Evolutionary conservation across 2,329 filamentous ascomycete species (phyloP).

Genomic region (Claviceps citrina): DNA sequence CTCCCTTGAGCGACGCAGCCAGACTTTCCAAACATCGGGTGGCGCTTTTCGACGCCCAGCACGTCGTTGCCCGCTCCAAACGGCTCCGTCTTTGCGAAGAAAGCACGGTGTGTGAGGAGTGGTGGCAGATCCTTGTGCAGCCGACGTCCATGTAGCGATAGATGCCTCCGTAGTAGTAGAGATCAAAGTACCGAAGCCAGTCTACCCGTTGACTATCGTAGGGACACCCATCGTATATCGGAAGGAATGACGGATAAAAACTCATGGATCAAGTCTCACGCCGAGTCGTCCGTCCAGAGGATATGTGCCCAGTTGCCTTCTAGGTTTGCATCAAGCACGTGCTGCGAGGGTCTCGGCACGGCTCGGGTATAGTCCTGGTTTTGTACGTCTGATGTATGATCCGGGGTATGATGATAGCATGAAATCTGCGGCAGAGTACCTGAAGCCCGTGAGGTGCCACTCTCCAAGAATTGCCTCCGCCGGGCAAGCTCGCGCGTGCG

Average conservation of each 20-base stretch:
- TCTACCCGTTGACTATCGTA: conserved; percentile 68
- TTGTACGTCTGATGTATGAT: conserved; percentile 5
- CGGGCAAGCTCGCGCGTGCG: too few relatives aligned
- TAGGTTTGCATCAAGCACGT: background rate
- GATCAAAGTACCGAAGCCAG: conserved; percentile 63
- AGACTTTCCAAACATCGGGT: background rate
- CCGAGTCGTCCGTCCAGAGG: conserved; percentile 61
- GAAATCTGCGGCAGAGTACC: too few relatives aligned
- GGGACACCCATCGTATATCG: conserved; percentile 57
- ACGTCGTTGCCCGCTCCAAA: conserved; percentile 1
- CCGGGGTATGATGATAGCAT: conserved; percentile 1
- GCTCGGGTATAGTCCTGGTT: background rate
- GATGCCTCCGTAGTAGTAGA: conserved; percentile 62
- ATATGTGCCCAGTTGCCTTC: background rate
- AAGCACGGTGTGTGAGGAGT: background rate
- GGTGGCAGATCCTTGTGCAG: conserved; percentile 1
- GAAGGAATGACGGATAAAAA: conserved; percentile 65
- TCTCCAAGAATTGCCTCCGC: too few relatives aligned
- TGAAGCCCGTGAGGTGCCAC: background rate
- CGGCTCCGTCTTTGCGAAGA: conserved; percentile 1
- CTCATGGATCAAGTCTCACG: conserved; percentile 55
- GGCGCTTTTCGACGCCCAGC: background rate
- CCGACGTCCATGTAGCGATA: conserved; percentile 58
- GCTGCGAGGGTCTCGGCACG: background rate
- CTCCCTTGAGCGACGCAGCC: background rate